Evolutionary conservation across 345 rosid species (phyloP).

Genomic region (Orychophragmus violaceus): DNA sequence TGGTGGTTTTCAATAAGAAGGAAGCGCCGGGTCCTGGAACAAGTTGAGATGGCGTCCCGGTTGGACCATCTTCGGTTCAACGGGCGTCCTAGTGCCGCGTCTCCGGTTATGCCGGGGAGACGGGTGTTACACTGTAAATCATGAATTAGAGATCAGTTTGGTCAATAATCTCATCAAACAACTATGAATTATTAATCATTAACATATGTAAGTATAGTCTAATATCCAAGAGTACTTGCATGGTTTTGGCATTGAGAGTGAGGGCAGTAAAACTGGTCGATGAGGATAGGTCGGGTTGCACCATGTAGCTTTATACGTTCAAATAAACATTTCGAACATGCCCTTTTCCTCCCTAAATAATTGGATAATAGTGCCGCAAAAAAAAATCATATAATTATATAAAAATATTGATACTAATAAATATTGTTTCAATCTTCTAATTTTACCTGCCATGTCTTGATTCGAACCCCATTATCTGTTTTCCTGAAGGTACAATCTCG

Average conservation of each 20-base stretch:
- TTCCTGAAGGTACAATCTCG: slow-evolving; percentile 17
- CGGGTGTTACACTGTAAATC: no score
- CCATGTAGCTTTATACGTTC: slow-evolving; percentile 21
- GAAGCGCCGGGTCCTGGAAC: no score
- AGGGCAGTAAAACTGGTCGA: slow-evolving; percentile 51
- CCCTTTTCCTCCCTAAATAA: slow-evolving; percentile 45
- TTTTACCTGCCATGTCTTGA: slow-evolving; percentile 52
- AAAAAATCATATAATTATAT: not conserved
- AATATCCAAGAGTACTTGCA: slow-evolving; percentile 17
- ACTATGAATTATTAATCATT: not conserved
- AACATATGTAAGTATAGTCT: not conserved
- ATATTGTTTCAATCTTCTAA: not conserved
- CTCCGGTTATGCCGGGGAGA: no score
- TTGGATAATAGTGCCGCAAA: not conserved
- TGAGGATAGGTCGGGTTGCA: slow-evolving; percentile 39
- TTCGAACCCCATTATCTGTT: slow-evolving; percentile 45
- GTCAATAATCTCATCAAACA: not conserved
- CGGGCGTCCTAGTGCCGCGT: no score
- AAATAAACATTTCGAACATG: slow-evolving; percentile 37
- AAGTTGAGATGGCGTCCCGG: no score
- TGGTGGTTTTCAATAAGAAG: no score
- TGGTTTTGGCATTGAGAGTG: slow-evolving; percentile 36
- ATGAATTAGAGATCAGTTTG: not conserved
- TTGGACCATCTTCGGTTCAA: no score
- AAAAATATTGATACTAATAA: not conserved